These are phyloP conservation scores for Talaromyces marneffei DNA, from an alignment of 2,329 filamentous ascomycete species.

Conservation along the genomic window DNA sequence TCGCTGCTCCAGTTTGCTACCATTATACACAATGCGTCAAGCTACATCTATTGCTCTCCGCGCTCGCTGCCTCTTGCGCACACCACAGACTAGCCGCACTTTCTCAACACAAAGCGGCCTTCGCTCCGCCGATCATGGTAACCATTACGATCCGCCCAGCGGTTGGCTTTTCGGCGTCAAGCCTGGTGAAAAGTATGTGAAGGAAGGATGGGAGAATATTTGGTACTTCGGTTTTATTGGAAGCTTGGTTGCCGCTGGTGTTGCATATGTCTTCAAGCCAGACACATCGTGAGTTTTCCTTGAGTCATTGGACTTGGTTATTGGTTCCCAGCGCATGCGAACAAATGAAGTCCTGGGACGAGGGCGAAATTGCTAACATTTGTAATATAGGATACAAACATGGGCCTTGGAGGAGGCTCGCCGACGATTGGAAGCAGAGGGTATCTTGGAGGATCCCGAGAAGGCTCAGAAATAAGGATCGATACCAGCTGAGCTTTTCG, in stretches of 20 bases:
- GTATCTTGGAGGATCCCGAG: constrained; percentile 76
- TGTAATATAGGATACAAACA: constrained; percentile 78
- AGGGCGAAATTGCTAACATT: not conserved
- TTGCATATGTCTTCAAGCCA: constrained; percentile 93
- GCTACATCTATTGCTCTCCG: constrained; percentile 35
- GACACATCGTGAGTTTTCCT: constrained; percentile 84
- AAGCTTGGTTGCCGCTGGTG: constrained; percentile 63
- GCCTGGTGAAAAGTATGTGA: constrained; percentile 90
- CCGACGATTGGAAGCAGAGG: constrained; percentile 90
- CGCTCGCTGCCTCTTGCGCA: constrained; percentile 34
- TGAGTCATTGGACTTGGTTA: not conserved
- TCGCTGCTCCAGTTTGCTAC: not conserved
- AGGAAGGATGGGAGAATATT: constrained; percentile 90
- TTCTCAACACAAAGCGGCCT: constrained; percentile 38
- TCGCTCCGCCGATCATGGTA: constrained; percentile 53
- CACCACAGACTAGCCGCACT: constrained; percentile 31
- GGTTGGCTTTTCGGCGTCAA: constrained; percentile 94
- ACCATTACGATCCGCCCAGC: constrained; percentile 79
- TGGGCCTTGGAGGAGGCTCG: constrained; percentile 98
- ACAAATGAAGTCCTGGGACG: not conserved
- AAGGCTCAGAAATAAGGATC: constrained; percentile 49
- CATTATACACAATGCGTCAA: constrained; percentile 30
- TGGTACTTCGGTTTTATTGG: constrained; percentile 83
- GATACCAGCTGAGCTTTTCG: not conserved
- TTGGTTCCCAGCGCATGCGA: not conserved